Evolutionary conservation across 2,329 filamentous ascomycete genomes (phyloP).

Genomic region (Plectosphaerella sp.): DNA sequence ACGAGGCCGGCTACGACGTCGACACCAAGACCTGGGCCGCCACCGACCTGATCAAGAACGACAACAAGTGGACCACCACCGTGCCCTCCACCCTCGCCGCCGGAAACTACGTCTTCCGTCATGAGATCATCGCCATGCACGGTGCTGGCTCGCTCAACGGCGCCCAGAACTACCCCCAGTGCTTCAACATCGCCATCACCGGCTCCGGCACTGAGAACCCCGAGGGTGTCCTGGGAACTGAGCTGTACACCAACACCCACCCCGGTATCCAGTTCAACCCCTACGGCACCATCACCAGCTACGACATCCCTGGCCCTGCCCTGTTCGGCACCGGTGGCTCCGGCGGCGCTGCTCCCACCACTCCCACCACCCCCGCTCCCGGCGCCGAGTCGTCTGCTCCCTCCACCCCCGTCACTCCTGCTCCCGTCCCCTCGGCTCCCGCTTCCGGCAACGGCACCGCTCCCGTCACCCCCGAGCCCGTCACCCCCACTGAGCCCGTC

Average conservation of each 20-base stretch:
- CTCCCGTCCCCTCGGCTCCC: not conserved
- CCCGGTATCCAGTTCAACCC: constrained; percentile 28
- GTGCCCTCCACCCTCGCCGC: constrained; percentile 26
- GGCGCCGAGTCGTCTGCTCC: not conserved
- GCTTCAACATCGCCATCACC: constrained; percentile 41
- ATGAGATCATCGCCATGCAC: constrained; percentile 50
- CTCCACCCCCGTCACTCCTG: not conserved
- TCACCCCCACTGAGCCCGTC: not conserved
- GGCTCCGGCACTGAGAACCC: constrained; percentile 31
- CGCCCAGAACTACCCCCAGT: constrained; percentile 48
- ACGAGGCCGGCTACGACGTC: constrained; percentile 46
- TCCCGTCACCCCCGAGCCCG: not conserved
- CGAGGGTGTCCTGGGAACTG: constrained; percentile 22
- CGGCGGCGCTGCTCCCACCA: constrained; percentile 1
- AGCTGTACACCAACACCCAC: constrained; percentile 21
- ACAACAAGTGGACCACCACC: constrained; percentile 24
- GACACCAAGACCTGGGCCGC: constrained; percentile 28
- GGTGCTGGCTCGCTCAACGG: constrained; percentile 34
- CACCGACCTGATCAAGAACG: constrained; percentile 35
- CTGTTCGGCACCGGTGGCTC: constrained; percentile 17
- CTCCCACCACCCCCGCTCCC: constrained; percentile 6
- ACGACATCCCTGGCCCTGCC: constrained; percentile 26
- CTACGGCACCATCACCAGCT: constrained; percentile 33
- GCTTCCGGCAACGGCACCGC: constrained; percentile 1
- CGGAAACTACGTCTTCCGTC: constrained; percentile 43